Evolutionary conservation across 768 basidiomycete genomes (phyloP).

Genomic region (Pholiota microspora): DNA sequence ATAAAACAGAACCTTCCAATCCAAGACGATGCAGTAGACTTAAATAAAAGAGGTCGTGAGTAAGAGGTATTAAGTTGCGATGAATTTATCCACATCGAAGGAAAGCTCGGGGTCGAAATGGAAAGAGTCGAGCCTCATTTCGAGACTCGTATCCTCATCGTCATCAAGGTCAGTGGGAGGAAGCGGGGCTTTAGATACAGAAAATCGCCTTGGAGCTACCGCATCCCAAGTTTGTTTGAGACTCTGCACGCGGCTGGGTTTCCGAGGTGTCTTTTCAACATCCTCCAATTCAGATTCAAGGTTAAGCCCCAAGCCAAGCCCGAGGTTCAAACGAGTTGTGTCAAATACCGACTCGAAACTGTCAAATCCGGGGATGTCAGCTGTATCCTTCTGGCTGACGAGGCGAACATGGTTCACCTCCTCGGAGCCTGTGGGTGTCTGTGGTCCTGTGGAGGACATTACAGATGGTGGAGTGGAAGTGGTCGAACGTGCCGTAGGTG

Average conservation of each 20-base stretch:
- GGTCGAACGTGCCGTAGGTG: slow-evolving; percentile 21
- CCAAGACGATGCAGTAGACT: background rate
- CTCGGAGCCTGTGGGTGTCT: slow-evolving; percentile 33
- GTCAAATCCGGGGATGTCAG: slow-evolving; percentile 15
- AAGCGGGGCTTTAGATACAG: background rate
- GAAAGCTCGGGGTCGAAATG: slow-evolving; percentile 73
- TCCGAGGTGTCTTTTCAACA: slow-evolving; percentile 3
- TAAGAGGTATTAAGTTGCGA: slow-evolving; percentile 3
- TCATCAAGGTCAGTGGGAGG: slow-evolving; percentile 5
- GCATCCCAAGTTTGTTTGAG: slow-evolving; percentile 1
- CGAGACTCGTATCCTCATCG: slow-evolving; percentile 44
- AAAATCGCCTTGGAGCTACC: background rate
- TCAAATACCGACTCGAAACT: slow-evolving; percentile 22
- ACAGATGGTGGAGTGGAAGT: slow-evolving; percentile 24
- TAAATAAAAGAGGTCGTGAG: background rate
- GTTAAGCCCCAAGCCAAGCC: slow-evolving; percentile 21
- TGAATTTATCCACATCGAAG: slow-evolving; percentile 61
- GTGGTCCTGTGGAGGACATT: slow-evolving; percentile 24
- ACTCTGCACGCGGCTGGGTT: background rate
- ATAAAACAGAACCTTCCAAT: background rate
- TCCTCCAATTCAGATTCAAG: slow-evolving; percentile 4
- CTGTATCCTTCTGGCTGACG: slow-evolving; percentile 9
- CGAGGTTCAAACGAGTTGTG: slow-evolving; percentile 18
- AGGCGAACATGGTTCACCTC: slow-evolving; percentile 18
- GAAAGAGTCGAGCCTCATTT: slow-evolving; percentile 71